Base-by-base conservation (phyloP, 2,329 filamentous ascomycete genomes). In the Colletotrichum gigasporum region DNA sequence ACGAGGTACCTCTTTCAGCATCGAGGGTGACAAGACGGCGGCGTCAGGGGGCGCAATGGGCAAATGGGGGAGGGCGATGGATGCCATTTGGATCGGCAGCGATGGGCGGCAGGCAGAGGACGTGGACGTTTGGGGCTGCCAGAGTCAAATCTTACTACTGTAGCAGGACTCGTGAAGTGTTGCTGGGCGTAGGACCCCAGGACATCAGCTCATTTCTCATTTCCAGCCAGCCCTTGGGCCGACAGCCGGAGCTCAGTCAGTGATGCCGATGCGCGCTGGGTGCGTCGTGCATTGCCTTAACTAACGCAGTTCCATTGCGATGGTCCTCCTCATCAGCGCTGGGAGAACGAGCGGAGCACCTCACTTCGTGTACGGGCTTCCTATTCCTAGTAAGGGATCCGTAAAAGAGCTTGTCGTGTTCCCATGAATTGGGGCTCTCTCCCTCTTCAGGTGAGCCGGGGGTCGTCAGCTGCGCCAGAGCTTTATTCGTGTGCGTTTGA, bases 41-140 rank as follows among this genome's bases (percentile, higher is more conserved):
- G 24, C 34, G 35, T 16, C n/a, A 3, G 50, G 18, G n/a, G 18
- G 11, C 3, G 11, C 51, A 44, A 24, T 11, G 24, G 6, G n/a
- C 22, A 32, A 35, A n/a, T n/a, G 24, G 11, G n/a, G 37, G 22
- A 34, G 16, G 32, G 52, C 37, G 12, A 44, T 18, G 52, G 16
- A 26, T 10, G 20, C 45, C 26, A 61, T 61, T 54, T 61, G 34
- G 61, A 64, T 64, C 61, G 56, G 34, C 61, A 24, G 51, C 14
- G 20, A n/a, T 47, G 42, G 12, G 42, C 42, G 37, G 20, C 55
- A 55, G 10, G 30, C 30, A 12, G 42, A 28, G 32, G 41, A 61
- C 45, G 56, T 45, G 45, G 30, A 14, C 54, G 22, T 59, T 63
- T 52, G 60, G 44, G 48, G 39, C 57, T 54, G 34, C 24, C 37